Evolutionary conservation across 768 basidiomycete species (phyloP), one percentile per base, ranked within the genome.

Genomic region (Phlebiopsis flavidoalba): DNA sequence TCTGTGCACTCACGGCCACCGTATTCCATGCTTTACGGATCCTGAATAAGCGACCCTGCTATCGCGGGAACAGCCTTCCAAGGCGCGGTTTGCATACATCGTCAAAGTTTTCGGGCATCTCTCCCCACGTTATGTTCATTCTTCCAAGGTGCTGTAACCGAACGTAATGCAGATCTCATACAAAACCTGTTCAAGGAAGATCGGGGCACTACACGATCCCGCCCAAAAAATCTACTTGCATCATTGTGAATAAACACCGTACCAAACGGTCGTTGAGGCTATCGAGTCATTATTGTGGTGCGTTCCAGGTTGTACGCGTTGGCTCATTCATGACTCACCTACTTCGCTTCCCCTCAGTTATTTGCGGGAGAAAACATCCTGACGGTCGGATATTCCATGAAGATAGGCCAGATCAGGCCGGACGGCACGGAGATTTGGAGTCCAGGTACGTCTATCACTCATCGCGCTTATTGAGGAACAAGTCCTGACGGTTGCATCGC

Each of bases 231-330:
- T 78, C 83, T 48, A 85, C 91, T 46, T 80, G n/a, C n/a, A n/a
- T 92, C 55, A 82, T 92, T 63, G 88, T 92, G 14, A 92, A 92
- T 75, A 92, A 92, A 72, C 76, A 89, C 35, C 83, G 90, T 49
- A 92, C 90, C 43, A 83, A 85, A 59, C 87, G 8, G 89, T 92
- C 60, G 82, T 89, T 56, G 80, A 84, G 26, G 89, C 89, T 2
- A 91, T 91, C 60, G 82, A 88, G 63, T 83, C 87, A 7, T 81
- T 92, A 64, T 82, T 91, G 56, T 78, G 80, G 89, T 90, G 60
- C 58, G 85, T 12, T 11, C 75, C 7, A 17, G 21, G 35, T 35
- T 11, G 26, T 55, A 35, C 14, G 17, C 35, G 33, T 51, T 35
- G 14, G 26, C 19, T n/a, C 33, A 8, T 10, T 43, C 17, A 17